Percentiles rank a stretch among this genome's conserved stretches.
These are phyloP conservation scores for Inonotus hispidus DNA, from an alignment of 1,284 basidiomycete genomes.

Conservation along the genomic window DNA sequence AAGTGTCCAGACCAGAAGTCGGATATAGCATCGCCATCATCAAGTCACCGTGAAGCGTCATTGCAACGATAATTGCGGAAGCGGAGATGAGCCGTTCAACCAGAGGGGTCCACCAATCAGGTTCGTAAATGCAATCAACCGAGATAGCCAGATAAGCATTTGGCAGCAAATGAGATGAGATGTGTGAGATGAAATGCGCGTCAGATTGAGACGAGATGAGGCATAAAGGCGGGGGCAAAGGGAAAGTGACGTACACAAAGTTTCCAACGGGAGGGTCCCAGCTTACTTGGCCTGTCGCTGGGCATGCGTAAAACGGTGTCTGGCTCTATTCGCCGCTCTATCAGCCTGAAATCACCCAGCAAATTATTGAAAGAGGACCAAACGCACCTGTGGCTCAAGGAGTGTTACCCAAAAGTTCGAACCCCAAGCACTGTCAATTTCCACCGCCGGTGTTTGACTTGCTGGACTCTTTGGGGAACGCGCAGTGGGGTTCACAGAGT, in stretches of 20 bases:
- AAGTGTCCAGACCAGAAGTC: not conserved
- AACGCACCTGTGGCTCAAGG: conserved; percentile 69
- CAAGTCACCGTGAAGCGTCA: not conserved
- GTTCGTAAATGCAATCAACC: not conserved
- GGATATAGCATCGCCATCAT: not conserved
- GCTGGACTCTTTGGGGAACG: conserved; percentile 12
- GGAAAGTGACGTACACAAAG: conserved; percentile 62
- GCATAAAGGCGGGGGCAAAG: not conserved
- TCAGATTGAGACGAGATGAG: not conserved
- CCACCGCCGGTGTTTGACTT: conserved; percentile 20
- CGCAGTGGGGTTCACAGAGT: not conserved
- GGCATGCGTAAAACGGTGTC: conserved; percentile 87
- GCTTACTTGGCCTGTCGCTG: conserved; percentile 84
- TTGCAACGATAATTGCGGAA: not conserved
- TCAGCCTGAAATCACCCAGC: not conserved
- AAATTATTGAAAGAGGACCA: conserved; percentile 3
- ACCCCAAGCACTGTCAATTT: conserved; percentile 58
- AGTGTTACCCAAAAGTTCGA: conserved; percentile 86
- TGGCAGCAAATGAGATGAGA: not conserved
- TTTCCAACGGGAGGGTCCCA: conserved; percentile 91
- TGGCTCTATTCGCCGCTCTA: conserved; percentile 47
- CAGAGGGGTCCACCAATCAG: not conserved
- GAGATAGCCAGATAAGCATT: not conserved
- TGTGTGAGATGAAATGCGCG: not conserved
- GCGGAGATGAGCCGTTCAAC: not conserved